Percentiles rank a stretch among this genome's conserved stretches.
phyloP scores from a whole-genome alignment of 1,284 basidiomycete genomes.

The Volvariella surrecta region DNA sequence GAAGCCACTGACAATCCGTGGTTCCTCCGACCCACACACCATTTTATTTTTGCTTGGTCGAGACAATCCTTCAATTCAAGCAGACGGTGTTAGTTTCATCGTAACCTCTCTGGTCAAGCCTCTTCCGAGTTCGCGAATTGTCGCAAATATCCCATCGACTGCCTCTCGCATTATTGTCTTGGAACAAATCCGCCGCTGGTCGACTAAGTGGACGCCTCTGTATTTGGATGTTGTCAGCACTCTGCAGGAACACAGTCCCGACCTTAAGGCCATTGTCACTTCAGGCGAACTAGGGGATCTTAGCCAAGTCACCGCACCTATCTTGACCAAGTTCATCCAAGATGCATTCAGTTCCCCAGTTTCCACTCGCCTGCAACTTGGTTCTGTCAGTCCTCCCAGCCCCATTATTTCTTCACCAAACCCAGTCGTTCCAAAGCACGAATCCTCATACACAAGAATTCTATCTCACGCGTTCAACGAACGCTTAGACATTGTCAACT shows the following conservation, averaged over 20 bases:
- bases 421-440: slow-evolving; percentile 79
- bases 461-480: slow-evolving; percentile 77
- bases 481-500: slow-evolving; percentile 84
- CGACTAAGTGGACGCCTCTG: slow-evolving; percentile 83
- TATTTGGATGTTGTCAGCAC: slow-evolving; percentile 79
- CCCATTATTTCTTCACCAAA: slow-evolving; percentile 14
- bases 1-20: slow-evolving; percentile 37
- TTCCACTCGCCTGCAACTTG: slow-evolving; percentile 36
- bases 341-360: slow-evolving; percentile 26
- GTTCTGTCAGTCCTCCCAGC: slow-evolving; percentile 18
- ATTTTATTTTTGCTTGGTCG: slow-evolving; percentile 69
- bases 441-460: slow-evolving; percentile 87
- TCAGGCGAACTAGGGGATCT: slow-evolving; percentile 53
- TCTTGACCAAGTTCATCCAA: slow-evolving; percentile 42
- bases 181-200: slow-evolving; percentile 71
- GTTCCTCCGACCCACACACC: slow-evolving; percentile 48
- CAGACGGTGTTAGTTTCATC: slow-evolving; percentile 60
- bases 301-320: slow-evolving; percentile 30
- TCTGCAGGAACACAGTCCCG: slow-evolving; percentile 53
- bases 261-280: slow-evolving; percentile 44
- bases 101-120: slow-evolving; percentile 73
- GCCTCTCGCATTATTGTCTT: slow-evolving; percentile 75
- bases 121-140: slow-evolving; percentile 56
- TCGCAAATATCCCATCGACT: slow-evolving; percentile 55
- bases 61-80: slow-evolving; percentile 29